Percentiles rank a stretch among this genome's conserved stretches.
These are phyloP conservation scores for Heliamphora pulchella DNA, from an alignment of 179 eudicot species.

Conservation along the genomic window DNA sequence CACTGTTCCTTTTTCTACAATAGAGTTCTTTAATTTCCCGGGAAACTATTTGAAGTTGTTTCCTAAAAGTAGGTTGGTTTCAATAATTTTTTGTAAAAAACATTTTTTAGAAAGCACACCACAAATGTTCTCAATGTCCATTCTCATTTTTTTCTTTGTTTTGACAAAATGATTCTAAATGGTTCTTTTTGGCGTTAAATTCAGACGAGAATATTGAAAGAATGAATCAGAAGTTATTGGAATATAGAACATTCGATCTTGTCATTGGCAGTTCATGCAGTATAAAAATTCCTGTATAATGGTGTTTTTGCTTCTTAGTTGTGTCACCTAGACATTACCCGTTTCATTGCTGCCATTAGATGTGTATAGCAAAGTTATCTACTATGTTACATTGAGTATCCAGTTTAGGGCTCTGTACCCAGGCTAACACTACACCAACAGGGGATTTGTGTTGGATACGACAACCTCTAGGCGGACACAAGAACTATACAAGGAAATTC, in stretches of 20 bases:
- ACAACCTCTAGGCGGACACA: no score
- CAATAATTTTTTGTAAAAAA: neutral
- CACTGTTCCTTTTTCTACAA: neutral
- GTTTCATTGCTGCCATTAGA: neutral
- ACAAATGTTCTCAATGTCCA: neutral
- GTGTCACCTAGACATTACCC: neutral
- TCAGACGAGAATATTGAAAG: neutral
- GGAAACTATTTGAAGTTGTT: neutral
- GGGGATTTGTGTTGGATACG: no score
- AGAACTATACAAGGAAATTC: no score
- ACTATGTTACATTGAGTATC: no score
- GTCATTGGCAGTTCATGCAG: neutral
- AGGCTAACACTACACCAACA: no score
- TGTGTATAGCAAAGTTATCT: neutral
- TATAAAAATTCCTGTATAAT: neutral
- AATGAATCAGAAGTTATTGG: conserved; percentile 14
- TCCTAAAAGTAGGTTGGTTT: neutral
- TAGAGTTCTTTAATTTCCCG: neutral
- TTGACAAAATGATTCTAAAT: neutral
- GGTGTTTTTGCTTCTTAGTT: conserved; percentile 5
- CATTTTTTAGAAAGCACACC: neutral
- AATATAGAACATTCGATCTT: conserved; percentile 22
- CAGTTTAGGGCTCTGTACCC: no score
- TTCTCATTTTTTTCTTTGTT: neutral
- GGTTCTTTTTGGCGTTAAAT: neutral